Conservation (phyloP, 345 rosid genomes). For the Melastoma malabathricum region DNA sequence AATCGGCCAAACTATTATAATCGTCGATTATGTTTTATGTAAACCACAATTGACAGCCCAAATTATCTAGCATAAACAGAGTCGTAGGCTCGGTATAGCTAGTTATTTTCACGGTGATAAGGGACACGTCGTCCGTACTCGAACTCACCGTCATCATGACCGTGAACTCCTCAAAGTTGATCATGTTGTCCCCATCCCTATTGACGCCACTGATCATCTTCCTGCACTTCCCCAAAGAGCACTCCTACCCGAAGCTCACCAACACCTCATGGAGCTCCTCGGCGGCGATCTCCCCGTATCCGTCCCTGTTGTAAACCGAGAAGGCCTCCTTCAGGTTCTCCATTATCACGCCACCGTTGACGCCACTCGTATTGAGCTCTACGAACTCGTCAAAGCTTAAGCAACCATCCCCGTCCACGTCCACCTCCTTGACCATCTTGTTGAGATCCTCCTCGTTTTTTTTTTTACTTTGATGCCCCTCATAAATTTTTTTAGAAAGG, state of each 20-base stretch:
- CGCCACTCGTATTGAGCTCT: conserved; percentile 26
- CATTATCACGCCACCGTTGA: conserved; percentile 43
- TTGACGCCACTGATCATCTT: conserved; percentile 86
- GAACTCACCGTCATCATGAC: conserved; percentile 75
- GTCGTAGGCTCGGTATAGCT: too few relatives aligned
- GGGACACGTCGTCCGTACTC: conserved; percentile 5
- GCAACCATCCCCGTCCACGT: conserved; percentile 7
- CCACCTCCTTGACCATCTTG: conserved; percentile 9
- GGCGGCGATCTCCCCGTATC: conserved; percentile 70
- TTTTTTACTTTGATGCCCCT: too few relatives aligned
- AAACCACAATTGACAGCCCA: too few relatives aligned
- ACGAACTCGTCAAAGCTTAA: conserved; percentile 9
- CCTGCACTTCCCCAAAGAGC: conserved; percentile 60
- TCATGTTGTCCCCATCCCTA: conserved; percentile 67
- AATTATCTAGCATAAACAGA: too few relatives aligned
- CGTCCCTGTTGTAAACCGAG: conserved; percentile 71
- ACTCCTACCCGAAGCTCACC: conserved; percentile 54
- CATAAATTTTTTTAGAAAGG: too few relatives aligned
- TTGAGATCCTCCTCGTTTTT: conserved; percentile 9
- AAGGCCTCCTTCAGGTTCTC: conserved; percentile 73
- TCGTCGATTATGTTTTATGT: too few relatives aligned
- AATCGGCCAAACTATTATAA: too few relatives aligned
- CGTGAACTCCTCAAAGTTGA: conserved; percentile 86
- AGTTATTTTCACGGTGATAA: too few relatives aligned
- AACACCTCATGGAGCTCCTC: conserved; percentile 69